phyloP scores from a whole-genome alignment of 2,329 filamentous ascomycete genomes.

The Fusarium albidum region DNA sequence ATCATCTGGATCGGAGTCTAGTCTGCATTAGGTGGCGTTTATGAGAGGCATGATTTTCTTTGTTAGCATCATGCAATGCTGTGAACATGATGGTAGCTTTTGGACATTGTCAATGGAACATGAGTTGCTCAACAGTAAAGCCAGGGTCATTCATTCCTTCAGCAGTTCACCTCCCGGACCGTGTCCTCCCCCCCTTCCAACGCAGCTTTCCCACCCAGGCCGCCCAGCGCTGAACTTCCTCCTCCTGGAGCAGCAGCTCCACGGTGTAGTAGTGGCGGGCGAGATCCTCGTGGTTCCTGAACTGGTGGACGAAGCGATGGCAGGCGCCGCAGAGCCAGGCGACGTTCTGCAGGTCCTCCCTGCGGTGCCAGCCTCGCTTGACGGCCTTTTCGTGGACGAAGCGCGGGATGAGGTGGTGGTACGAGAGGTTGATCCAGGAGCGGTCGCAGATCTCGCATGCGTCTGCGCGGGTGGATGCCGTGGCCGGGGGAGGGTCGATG shows the following conservation, averaged over 20 bases:
- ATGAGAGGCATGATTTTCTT: not conserved
- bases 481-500: constrained; percentile 70
- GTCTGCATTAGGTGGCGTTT: constrained; percentile 7
- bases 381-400: constrained; percentile 78
- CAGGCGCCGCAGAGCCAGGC: constrained; percentile 89
- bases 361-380: constrained; percentile 80
- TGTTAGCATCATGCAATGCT: not conserved
- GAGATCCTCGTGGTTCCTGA: constrained; percentile 79
- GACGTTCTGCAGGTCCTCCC: constrained; percentile 79
- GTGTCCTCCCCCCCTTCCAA: constrained; percentile 66
- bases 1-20: not conserved
- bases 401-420: constrained; percentile 87
- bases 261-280: constrained; percentile 78
- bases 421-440: constrained; percentile 78
- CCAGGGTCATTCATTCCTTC: not conserved
- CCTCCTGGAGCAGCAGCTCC: constrained; percentile 72
- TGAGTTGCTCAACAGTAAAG: not conserved
- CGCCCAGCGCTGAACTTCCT: constrained; percentile 76
- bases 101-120: not conserved
- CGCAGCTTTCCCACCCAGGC: constrained; percentile 76
- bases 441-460: constrained; percentile 81
- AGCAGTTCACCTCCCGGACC: constrained; percentile 17
- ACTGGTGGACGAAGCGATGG: constrained; percentile 81
- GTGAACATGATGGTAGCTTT: not conserved
- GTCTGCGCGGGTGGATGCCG: constrained; percentile 61